Evolutionary conservation across 176 grass and related monocot genomes (phyloP), one percentile per base, ranked within the genome.

Genomic region (Elymus sibiricus): DNA sequence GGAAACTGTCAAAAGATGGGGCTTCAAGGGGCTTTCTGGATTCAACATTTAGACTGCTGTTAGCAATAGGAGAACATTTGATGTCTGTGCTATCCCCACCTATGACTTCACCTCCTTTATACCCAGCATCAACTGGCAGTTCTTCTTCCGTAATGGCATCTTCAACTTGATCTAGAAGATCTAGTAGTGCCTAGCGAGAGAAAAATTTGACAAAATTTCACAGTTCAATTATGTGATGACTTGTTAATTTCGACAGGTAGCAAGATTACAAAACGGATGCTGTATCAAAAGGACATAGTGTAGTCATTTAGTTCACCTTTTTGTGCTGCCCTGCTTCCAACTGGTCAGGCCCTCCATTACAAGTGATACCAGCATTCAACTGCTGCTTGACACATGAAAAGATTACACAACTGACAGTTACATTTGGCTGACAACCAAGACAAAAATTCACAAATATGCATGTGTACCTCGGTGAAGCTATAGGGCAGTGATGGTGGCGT

Each of bases 161-260:
- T 88, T 95, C 86, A 31, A 98, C 96, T 94, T 98, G 96, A 86
- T 98, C 93, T 66, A 98, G 75, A 83, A 98, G 96, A 81, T 88
- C 93, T 76, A 98, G 90, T 61, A 98, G 78, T 86, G 88, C 86
- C 96, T 98, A 75, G 11, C 70, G 86, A 82, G 31, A 72, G 42
- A 44, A 53, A 3, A 72, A 43, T 78, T 85, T 65, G 12, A 85
- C 60, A 82, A 21, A 84, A 65, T 40, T 84, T 81, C 53, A n/a
- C 35, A 10, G 51, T 75, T 74, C 9, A 13, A 31, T 27, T 62
- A 21, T 39, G 25, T 56, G 14, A 70, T 71, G 34, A 70, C 24
- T 77, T 82, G 29, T 75, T 80, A 80, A 19, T 65, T 83, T 63
- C 60, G 68, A 51, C 31, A 70, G 55, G 51, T 79, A 64, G 77